Conservation (phyloP, 805 yeast genomes). For the Pichia kluyveri region DNA sequence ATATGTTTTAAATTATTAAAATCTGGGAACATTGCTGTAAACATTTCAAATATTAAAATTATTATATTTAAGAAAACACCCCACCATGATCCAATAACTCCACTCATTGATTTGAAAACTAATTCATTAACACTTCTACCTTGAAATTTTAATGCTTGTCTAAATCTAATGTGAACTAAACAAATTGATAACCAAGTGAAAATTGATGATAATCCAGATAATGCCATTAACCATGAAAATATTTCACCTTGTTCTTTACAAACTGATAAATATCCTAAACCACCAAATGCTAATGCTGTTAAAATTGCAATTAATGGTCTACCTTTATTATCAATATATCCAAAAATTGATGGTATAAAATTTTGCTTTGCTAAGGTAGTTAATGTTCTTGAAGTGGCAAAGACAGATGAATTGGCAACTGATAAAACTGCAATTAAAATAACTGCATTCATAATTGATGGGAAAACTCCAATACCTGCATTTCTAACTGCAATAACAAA, state of each 20-base stretch:
- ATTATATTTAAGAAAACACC: slow-evolving; percentile 47
- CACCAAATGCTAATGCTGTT: slow-evolving; percentile 40
- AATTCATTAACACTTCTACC: slow-evolving; percentile 57
- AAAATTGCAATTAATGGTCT: slow-evolving; percentile 60
- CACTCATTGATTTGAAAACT: slow-evolving; percentile 52
- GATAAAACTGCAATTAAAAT: slow-evolving; percentile 58
- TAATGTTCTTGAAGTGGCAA: slow-evolving; percentile 56
- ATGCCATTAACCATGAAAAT: slow-evolving; percentile 61
- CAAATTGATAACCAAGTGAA: slow-evolving; percentile 67
- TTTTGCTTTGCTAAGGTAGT: slow-evolving; percentile 58
- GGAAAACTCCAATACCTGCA: slow-evolving; percentile 50
- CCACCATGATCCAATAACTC: slow-evolving; percentile 52
- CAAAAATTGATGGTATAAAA: slow-evolving; percentile 46
- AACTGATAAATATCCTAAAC: slow-evolving; percentile 52
- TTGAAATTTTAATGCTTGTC: slow-evolving; percentile 51
- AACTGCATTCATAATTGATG: slow-evolving; percentile 59
- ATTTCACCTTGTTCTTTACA: slow-evolving; percentile 42
- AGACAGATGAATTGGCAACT: slow-evolving; percentile 63
- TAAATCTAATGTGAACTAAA: slow-evolving; percentile 53
- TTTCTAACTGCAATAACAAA: slow-evolving; percentile 52
- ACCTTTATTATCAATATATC: slow-evolving; percentile 61
- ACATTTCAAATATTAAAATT: slow-evolving; percentile 62
- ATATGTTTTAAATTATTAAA: slow-evolving; percentile 30
- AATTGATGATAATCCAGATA: slow-evolving; percentile 63
- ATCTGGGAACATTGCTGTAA: slow-evolving; percentile 63